A percentile compares a stretch with the other conserved stretches of the same genome.
phyloP scores from a whole-genome alignment of 1,284 basidiomycete genomes.

The Naganishia albida region DNA sequence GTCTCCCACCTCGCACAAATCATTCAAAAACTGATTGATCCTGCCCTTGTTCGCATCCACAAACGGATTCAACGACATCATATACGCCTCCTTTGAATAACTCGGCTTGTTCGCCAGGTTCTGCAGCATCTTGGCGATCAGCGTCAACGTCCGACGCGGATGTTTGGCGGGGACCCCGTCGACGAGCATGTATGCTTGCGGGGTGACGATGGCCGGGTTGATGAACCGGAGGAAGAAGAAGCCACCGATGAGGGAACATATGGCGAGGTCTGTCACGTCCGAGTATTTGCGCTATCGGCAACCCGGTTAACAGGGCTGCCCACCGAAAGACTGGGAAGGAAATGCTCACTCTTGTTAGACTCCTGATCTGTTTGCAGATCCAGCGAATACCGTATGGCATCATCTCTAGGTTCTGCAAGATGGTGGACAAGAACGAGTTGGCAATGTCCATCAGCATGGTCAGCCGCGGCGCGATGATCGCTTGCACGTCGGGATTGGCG shows the following conservation, averaged over 20 bases:
- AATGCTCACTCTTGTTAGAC: slow-evolving; percentile 76
- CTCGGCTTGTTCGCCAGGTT: slow-evolving; percentile 98
- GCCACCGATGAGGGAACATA: slow-evolving; percentile 96
- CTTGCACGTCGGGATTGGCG: slow-evolving; percentile 90
- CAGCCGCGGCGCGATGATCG: slow-evolving; percentile 90
- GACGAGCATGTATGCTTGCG: slow-evolving; percentile 99
- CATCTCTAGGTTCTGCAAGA: slow-evolving; percentile 95
- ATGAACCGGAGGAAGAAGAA: slow-evolving; percentile 99
- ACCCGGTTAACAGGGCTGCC: no score
- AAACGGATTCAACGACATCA: slow-evolving; percentile 97
- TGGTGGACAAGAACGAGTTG: slow-evolving; percentile 94
- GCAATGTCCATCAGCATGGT: slow-evolving; percentile 99
- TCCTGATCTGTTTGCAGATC: slow-evolving; percentile 99
- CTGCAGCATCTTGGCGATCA: slow-evolving; percentile 99
- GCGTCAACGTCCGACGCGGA: slow-evolving; percentile 88
- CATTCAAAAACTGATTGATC: slow-evolving; percentile 96
- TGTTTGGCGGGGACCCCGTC: slow-evolving; percentile 97
- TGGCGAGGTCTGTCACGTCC: slow-evolving; percentile 93
- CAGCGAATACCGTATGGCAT: slow-evolving; percentile 98
- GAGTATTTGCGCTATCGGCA: slow-evolving; percentile 99
- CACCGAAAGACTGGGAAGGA: background rate
- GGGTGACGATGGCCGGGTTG: slow-evolving; percentile 99
- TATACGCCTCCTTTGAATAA: slow-evolving; percentile 96
- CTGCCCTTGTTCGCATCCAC: slow-evolving; percentile 97
- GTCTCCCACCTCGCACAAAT: slow-evolving; percentile 95